Evolutionary conservation across 2,329 filamentous ascomycete species (phyloP), one percentile per base, ranked within the genome.

Genomic region (Diplodia intermedia): DNA sequence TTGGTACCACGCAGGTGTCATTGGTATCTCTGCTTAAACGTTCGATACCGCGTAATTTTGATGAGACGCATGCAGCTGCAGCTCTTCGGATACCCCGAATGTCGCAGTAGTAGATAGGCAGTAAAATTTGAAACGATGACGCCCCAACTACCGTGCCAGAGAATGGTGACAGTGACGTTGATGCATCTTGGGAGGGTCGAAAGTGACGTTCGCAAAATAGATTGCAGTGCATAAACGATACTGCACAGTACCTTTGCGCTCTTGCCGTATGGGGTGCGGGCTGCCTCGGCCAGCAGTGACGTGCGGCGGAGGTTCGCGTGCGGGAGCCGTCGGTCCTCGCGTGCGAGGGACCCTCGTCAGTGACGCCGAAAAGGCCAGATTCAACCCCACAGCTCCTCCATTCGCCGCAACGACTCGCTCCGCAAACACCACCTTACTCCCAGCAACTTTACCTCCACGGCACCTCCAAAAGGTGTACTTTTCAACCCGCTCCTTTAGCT

Each of bases 11-110:
- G 11, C 60, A 73, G 90, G 90, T 85, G 93, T 97, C 79, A 97
- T 97, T 81, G 93, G 93, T 75, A 95, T 97, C 84, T 89, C 91
- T 78, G 84, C 86, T 79, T 93, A 91, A 85, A 79, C 75, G 43
- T 49, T 53, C 29, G 31, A 12, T 50, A 18, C 54, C n/a, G 52
- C 11, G 18, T 49, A 63, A 52, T 47, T 23, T 53, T 50, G 43
- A 53, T 26, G 47, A 38, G 43, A 47, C 50, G n/a, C 29, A 38
- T 20, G 23, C 18, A 26, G 60, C 47, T 14, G 36, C 60, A n/a
- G 47, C 29, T 26, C 31, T 18, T 49, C 20, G 29, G 31, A 52
- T 26, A 33, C 60, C 50, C 18, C 57, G 43, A 29, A 36, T 15
- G n/a, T 43, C 9, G 60, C 38, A 38, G 60, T 23, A 63, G 60